Evolutionary conservation across 2,329 filamentous ascomycete genomes (phyloP).

Genomic region (Mycosphaerella sp.): DNA sequence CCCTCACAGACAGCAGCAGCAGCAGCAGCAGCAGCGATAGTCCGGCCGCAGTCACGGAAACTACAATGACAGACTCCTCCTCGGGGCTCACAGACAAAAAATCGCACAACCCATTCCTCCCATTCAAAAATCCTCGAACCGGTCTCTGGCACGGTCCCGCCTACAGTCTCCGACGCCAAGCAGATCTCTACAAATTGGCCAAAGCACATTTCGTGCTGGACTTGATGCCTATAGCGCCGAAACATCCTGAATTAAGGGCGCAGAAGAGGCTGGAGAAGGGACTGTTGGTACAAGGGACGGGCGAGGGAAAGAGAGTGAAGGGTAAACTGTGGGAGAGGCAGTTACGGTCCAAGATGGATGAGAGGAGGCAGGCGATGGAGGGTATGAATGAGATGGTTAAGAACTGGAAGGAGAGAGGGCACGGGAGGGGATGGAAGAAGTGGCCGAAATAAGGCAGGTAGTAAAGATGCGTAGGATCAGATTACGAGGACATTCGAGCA

Average conservation of each 20-base stretch:
- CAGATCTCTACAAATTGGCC: conserved; percentile 83
- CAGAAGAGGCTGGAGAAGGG: conserved; percentile 70
- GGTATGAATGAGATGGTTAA: conserved; percentile 89
- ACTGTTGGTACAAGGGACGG: conserved; percentile 82
- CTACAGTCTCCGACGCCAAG: conserved; percentile 79
- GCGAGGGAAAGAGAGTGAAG: conserved; percentile 82
- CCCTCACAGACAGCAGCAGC: background rate
- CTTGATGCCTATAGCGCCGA: conserved; percentile 31
- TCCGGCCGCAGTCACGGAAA: conserved; percentile 30
- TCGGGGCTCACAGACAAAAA: conserved; percentile 34
- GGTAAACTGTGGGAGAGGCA: conserved; percentile 89
- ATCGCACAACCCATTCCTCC: conserved; percentile 66
- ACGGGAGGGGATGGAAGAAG: conserved; percentile 68
- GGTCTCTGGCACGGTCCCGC: conserved; percentile 77
- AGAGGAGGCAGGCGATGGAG: conserved; percentile 85
- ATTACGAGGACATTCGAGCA: no score
- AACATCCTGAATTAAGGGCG: conserved; percentile 54
- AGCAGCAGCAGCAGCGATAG: no score
- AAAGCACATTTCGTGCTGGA: conserved; percentile 44
- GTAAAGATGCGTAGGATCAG: no score
- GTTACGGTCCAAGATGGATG: conserved; percentile 74
- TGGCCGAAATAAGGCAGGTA: conserved; percentile 48
- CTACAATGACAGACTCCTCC: conserved; percentile 12
- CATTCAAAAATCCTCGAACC: conserved; percentile 69
- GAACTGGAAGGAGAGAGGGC: conserved; percentile 86